Evolutionary conservation across 1,139 yeast species (phyloP).

Genomic region (Lodderomyces orthopsilosis): DNA sequence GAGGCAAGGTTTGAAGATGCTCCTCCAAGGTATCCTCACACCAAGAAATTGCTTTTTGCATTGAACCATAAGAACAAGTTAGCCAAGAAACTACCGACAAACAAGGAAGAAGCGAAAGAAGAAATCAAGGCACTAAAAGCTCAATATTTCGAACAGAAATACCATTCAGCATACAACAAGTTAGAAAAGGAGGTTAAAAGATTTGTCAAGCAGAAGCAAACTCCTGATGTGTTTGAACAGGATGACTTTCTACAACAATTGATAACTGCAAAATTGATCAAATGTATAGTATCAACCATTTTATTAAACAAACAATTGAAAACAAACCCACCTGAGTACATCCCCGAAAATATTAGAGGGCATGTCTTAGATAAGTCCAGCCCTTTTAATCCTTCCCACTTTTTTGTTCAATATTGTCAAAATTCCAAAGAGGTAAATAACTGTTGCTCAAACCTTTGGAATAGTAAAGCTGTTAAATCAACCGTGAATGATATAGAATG

Average conservation of each 20-base stretch:
- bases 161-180: slow-evolving; percentile 46
- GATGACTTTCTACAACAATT: slow-evolving; percentile 22
- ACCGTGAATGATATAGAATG: slow-evolving; percentile 50
- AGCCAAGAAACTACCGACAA: slow-evolving; percentile 38
- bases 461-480: slow-evolving; percentile 49
- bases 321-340: slow-evolving; percentile 31
- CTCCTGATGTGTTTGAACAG: slow-evolving; percentile 20
- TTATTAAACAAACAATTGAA: slow-evolving; percentile 28
- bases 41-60: slow-evolving; percentile 48
- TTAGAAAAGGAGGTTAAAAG: slow-evolving; percentile 35
- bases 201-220: slow-evolving; percentile 20
- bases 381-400: slow-evolving; percentile 43
- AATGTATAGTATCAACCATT: slow-evolving; percentile 24
- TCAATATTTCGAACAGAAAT: slow-evolving; percentile 49
- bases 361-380: slow-evolving; percentile 28
- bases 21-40: slow-evolving; percentile 53
- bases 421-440: slow-evolving; percentile 40
- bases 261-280: slow-evolving; percentile 34
- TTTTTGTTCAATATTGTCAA: slow-evolving; percentile 48
- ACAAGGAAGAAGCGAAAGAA: slow-evolving; percentile 39
- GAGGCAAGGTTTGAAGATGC: slow-evolving; percentile 45
- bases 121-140: slow-evolving; percentile 46
- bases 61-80: slow-evolving; percentile 42
- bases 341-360: slow-evolving; percentile 22
- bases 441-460: slow-evolving; percentile 58